A percentile compares a stretch with the other conserved stretches of the same genome.
phyloP scores from a whole-genome alignment of 202 grass and related monocot genomes.

The Hordeum pubiflorum region DNA sequence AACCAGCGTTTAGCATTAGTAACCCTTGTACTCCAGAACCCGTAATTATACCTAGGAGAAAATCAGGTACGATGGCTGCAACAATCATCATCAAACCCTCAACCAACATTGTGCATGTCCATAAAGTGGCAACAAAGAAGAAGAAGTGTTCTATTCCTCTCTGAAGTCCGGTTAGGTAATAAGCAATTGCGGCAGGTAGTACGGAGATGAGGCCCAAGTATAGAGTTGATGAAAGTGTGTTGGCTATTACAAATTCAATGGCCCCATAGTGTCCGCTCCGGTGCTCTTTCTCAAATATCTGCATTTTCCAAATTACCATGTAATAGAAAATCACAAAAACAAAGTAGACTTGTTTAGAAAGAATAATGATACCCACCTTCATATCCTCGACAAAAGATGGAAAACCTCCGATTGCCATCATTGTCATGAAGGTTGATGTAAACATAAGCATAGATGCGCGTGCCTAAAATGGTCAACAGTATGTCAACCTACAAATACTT shows the following conservation, averaged over 20 bases:
- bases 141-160: constrained; percentile 24
- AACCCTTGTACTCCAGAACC: constrained; percentile 42
- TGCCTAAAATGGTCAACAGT: constrained; percentile 18
- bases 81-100: constrained; percentile 51
- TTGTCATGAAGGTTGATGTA: constrained; percentile 47
- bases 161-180: constrained; percentile 33
- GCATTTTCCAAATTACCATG: neutral
- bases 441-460: constrained; percentile 57
- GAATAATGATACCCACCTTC: constrained; percentile 32
- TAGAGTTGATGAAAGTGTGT: constrained; percentile 37
- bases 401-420: constrained; percentile 64
- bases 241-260: constrained; percentile 30
- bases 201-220: constrained; percentile 38
- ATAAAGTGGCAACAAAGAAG: constrained; percentile 26
- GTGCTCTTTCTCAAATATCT: constrained; percentile 51
- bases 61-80: constrained; percentile 37
- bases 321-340: neutral
- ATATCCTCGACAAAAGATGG: constrained; percentile 73
- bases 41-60: constrained; percentile 36
- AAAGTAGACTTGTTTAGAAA: neutral
- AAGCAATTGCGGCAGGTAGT: constrained; percentile 38
- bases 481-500: neutral
- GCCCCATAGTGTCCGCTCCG: constrained; percentile 50
- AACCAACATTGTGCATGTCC: constrained; percentile 37
- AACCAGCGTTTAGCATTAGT: constrained; percentile 43